These are phyloP conservation scores for Exophiala oligosperma DNA, from an alignment of 2,329 filamentous ascomycete genomes.

Conservation along the genomic window DNA sequence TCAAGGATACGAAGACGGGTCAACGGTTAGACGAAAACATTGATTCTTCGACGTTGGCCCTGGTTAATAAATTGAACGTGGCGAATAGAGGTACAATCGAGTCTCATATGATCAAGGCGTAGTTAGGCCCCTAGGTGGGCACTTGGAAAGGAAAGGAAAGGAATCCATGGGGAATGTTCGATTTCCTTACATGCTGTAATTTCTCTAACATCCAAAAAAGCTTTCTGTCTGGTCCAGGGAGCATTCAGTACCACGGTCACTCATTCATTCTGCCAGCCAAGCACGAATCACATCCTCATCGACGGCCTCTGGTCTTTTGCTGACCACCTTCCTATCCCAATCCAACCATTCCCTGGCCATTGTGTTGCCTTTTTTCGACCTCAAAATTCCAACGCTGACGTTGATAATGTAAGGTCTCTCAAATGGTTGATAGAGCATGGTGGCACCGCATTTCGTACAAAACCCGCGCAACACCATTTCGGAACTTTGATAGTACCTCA, in stretches of 20 bases:
- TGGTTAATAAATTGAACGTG: too few species aligned
- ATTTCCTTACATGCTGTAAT: too few species aligned
- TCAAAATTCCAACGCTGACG: conserved; percentile 61
- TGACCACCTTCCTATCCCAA: conserved; percentile 60
- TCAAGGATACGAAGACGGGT: too few species aligned
- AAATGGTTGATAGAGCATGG: conserved; percentile 61
- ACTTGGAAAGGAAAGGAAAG: too few species aligned
- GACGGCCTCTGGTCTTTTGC: conserved; percentile 57
- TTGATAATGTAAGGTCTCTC: conserved; percentile 59
- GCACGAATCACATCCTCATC: conserved; percentile 34
- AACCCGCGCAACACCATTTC: conserved; percentile 59
- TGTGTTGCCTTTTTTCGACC: conserved; percentile 48
- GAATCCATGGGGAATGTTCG: too few species aligned
- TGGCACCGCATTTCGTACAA: conserved; percentile 63
- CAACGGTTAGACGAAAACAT: too few species aligned
- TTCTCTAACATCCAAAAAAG: too few species aligned
- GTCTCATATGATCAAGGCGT: too few species aligned
- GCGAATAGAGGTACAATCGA: too few species aligned
- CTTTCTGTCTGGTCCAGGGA: too few species aligned
- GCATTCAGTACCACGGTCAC: background rate
- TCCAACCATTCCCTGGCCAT: conserved; percentile 61
- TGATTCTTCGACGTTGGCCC: too few species aligned
- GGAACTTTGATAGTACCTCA: conserved; percentile 57
- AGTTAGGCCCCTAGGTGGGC: too few species aligned
- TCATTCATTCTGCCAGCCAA: conserved; percentile 22